Conservation (phyloP, 148 eudicot species). For the Selenicereus undatus region DNA sequence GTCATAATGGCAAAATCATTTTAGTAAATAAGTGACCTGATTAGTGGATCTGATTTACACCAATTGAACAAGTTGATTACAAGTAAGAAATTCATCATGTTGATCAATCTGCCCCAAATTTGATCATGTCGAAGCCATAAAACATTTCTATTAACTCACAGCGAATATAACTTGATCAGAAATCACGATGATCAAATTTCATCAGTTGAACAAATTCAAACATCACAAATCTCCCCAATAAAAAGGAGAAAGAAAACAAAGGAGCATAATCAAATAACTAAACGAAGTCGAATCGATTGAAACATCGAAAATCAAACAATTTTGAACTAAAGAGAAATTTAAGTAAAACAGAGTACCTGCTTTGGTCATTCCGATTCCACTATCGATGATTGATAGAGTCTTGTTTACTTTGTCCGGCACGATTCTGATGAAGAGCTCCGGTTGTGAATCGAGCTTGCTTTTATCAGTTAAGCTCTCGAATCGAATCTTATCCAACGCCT, state of each 20-base stretch:
- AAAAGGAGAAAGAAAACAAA: neutral
- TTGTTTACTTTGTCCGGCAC: slow-evolving; percentile 78
- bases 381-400: slow-evolving; percentile 72
- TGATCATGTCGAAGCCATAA: neutral
- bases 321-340: neutral
- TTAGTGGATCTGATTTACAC: too few relatives aligned
- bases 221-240: neutral
- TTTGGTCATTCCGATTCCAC: slow-evolving; percentile 89
- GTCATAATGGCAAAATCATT: neutral
- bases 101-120: neutral
- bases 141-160: neutral
- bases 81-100: neutral
- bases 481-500: slow-evolving; percentile 86
- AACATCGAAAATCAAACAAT: neutral
- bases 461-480: slow-evolving; percentile 80
- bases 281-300: slow-evolving; percentile 40
- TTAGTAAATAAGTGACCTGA: too few relatives aligned
- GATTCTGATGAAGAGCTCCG: slow-evolving; percentile 73
- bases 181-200: neutral
- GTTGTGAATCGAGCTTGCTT: slow-evolving; percentile 79
- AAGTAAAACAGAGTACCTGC: slow-evolving; percentile 43
- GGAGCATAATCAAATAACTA: neutral
- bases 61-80: neutral
- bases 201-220: neutral
- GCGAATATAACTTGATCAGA: neutral